Evolutionary conservation across 1,139 yeast genomes (phyloP).

Genomic region (Schwanniomyces etchellsii): DNA sequence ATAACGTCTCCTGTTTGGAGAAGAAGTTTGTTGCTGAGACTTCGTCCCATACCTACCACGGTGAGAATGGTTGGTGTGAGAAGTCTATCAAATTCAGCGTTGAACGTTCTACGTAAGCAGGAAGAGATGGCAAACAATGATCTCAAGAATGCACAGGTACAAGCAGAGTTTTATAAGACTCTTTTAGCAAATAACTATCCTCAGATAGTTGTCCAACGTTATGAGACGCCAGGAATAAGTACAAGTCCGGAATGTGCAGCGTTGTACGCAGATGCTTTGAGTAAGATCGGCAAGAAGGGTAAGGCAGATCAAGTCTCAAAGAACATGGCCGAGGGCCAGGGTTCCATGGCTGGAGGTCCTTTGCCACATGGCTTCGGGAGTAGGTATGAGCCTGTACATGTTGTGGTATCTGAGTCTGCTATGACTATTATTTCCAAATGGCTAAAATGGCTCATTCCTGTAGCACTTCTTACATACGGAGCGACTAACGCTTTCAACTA

Average conservation of each 20-base stretch:
- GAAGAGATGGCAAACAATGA: conserved; percentile 82
- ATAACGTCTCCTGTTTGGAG: too few relatives aligned
- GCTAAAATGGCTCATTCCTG: conserved; percentile 84
- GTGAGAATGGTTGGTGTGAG: conserved; percentile 2
- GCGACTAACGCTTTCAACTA: conserved; percentile 72
- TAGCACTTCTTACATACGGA: conserved; percentile 69
- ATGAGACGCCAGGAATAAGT: conserved; percentile 88
- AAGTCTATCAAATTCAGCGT: conserved; percentile 16
- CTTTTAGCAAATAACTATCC: conserved; percentile 79
- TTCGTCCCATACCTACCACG: too few relatives aligned
- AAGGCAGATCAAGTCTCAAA: conserved; percentile 64
- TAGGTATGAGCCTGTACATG: conserved; percentile 78
- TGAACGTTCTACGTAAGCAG: conserved; percentile 50
- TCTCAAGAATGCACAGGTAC: conserved; percentile 59
- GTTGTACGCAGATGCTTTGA: conserved; percentile 74
- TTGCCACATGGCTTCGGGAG: conserved; percentile 41
- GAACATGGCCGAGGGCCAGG: conserved; percentile 13
- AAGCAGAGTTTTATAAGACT: conserved; percentile 75
- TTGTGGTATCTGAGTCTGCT: conserved; percentile 79
- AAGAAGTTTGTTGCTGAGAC: too few relatives aligned
- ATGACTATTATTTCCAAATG: conserved; percentile 75
- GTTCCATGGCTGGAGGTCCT: conserved; percentile 11
- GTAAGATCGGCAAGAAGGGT: conserved; percentile 67
- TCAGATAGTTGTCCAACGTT: conserved; percentile 86
- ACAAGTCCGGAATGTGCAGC: conserved; percentile 71